These are phyloP conservation scores for Chamaecyparis obtusa DNA, from an alignment of 75 land plant species.

Conservation along the genomic window DNA sequence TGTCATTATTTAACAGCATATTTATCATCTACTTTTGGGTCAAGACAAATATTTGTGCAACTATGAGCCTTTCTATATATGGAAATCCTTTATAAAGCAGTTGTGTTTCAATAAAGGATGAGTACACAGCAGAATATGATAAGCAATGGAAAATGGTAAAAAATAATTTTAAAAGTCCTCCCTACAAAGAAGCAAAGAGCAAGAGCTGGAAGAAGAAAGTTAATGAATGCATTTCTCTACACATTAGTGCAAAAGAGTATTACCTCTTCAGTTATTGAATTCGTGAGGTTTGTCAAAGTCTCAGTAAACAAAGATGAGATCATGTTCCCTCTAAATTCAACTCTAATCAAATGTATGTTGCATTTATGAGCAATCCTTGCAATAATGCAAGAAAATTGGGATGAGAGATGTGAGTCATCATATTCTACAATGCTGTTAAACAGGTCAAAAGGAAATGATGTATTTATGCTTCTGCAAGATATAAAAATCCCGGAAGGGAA, in stretches of 20 bases:
- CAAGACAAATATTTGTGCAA: neutral
- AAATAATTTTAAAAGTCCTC: neutral
- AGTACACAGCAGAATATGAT: neutral
- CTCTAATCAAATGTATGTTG: conserved; percentile 35
- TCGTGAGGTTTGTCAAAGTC: conserved; percentile 15
- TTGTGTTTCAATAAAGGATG: neutral
- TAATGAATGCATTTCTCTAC: neutral
- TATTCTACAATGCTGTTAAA: conserved; percentile 51
- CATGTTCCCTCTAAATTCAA: conserved; percentile 19
- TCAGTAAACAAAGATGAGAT: conserved; percentile 17
- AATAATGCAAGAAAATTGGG: conserved; percentile 19
- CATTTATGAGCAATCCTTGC: conserved; percentile 14
- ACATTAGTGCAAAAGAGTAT: neutral
- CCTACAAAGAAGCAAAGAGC: neutral
- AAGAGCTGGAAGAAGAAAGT: neutral
- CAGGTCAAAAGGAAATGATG: conserved; percentile 37
- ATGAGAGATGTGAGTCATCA: conserved; percentile 42
- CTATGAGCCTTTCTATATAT: neutral
- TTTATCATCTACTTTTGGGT: neutral
- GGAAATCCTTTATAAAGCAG: neutral
- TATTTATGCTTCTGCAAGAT: conserved; percentile 31
- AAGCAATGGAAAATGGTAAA: neutral
- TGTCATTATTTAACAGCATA: neutral
- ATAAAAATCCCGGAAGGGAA: neutral
- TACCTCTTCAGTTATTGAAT: conserved; percentile 18